Conservation (phyloP, 2,329 filamentous ascomycete species). For the Neonectria faginata region DNA sequence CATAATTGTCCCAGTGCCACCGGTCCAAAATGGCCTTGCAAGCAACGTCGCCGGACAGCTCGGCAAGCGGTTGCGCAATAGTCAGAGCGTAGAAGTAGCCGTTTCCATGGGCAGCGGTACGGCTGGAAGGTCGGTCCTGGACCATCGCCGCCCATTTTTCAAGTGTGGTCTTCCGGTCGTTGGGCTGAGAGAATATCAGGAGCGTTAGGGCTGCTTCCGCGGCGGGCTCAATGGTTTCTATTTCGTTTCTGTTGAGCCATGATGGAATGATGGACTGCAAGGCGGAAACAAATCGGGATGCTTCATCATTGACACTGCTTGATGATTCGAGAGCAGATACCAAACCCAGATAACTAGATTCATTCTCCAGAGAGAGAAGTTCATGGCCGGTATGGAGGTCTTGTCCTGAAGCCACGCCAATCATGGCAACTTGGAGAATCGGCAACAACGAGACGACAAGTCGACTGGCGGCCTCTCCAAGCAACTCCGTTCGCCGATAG, state of each 20-base stretch:
- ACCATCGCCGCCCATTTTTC: slow-evolving; percentile 61
- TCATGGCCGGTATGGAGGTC: slow-evolving; percentile 39
- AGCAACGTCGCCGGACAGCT: slow-evolving; percentile 49
- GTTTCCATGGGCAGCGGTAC: slow-evolving; percentile 54
- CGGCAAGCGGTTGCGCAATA: slow-evolving; percentile 59
- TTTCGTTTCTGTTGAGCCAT: slow-evolving; percentile 64
- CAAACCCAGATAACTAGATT: slow-evolving; percentile 37
- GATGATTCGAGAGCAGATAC: slow-evolving; percentile 37
- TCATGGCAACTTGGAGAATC: slow-evolving; percentile 55
- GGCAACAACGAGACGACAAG: slow-evolving; percentile 67
- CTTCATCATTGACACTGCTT: slow-evolving; percentile 7
- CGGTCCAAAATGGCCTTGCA: slow-evolving; percentile 60
- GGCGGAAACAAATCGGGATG: slow-evolving; percentile 40
- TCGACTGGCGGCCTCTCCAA: slow-evolving; percentile 71
- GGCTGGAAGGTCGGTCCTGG: slow-evolving; percentile 48
- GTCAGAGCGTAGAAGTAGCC: slow-evolving; percentile 67
- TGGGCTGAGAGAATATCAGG: slow-evolving; percentile 56
- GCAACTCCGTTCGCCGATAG: slow-evolving; percentile 71
- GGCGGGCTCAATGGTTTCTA: slow-evolving; percentile 61
- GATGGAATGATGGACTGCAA: slow-evolving; percentile 52
- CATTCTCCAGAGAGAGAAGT: slow-evolving; percentile 39
- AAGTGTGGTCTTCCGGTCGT: slow-evolving; percentile 55
- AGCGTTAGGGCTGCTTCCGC: slow-evolving; percentile 64
- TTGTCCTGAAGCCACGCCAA: slow-evolving; percentile 30
- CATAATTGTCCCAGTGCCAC: slow-evolving; percentile 63